phyloP scores from a whole-genome alignment of 345 rosid species.

The Cardamine occulta region DNA sequence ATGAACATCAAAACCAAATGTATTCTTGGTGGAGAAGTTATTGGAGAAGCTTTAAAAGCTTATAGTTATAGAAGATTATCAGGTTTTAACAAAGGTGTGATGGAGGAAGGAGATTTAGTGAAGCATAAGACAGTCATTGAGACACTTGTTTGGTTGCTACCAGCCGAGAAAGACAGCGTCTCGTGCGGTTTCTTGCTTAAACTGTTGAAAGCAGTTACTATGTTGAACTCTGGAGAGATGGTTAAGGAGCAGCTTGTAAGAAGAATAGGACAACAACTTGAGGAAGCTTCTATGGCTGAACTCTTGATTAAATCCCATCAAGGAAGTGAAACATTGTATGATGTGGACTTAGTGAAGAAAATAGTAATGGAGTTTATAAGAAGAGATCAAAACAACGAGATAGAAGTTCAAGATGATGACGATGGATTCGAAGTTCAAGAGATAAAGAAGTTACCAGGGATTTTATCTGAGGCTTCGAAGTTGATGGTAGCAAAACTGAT shows the following conservation, averaged over 20 bases:
- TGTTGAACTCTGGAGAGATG: slow-evolving; percentile 55
- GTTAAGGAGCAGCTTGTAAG: slow-evolving; percentile 54
- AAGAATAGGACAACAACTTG: slow-evolving; percentile 75
- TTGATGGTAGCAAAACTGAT: slow-evolving; percentile 79
- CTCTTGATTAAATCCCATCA: slow-evolving; percentile 62
- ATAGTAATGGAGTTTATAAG: slow-evolving; percentile 63
- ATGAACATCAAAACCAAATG: slow-evolving; percentile 55
- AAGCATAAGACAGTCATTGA: slow-evolving; percentile 65
- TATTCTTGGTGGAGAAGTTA: slow-evolving; percentile 54
- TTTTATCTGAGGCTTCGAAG: slow-evolving; percentile 81
- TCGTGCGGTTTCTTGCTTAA: slow-evolving; percentile 82
- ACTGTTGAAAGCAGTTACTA: slow-evolving; percentile 71
- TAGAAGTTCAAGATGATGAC: slow-evolving; percentile 45
- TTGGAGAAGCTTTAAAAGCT: slow-evolving; percentile 90
- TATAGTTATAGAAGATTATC: slow-evolving; percentile 74
- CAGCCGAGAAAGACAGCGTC: slow-evolving; percentile 68
- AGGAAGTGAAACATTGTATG: slow-evolving; percentile 57
- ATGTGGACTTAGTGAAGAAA: slow-evolving; percentile 63
- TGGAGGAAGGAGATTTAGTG: slow-evolving; percentile 52
- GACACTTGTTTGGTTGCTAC: slow-evolving; percentile 63
- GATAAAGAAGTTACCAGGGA: slow-evolving; percentile 50
- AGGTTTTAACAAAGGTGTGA: slow-evolving; percentile 65
- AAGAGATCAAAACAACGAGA: slow-evolving; percentile 56
- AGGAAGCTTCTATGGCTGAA: slow-evolving; percentile 71
- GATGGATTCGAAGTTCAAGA: slow-evolving; percentile 52